Evolutionary conservation across 164 flowering plant genomes (phyloP).

Genomic region (Vitis vinifera): ASM3070453v1 NC_081821.1:11753001-11753500

Average conservation of each 20-base stretch:
- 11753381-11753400: neutral
- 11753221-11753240: conserved; percentile 29
- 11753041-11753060: too few species aligned
- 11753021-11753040: too few species aligned
- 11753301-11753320: conserved; percentile 73
- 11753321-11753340: conserved; percentile 1
- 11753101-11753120: too few species aligned
- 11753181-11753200: too few species aligned
- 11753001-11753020: too few species aligned
- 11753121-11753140: too few species aligned
- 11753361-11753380: neutral
- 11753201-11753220: neutral
- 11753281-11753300: conserved; percentile 66
- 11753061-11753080: too few species aligned
- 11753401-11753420: conserved; percentile 45
- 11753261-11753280: conserved; percentile 82
- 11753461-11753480: conserved; percentile 1
- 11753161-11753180: too few species aligned
- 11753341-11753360: neutral
- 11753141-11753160: too few species aligned
- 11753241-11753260: conserved; percentile 98
- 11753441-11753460: conserved; percentile 99
- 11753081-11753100: too few species aligned
- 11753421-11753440: conserved; percentile 77
- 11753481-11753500: too few species aligned